phyloP scores from a whole-genome alignment of 75 land plant species.

The Pinus tabuliformis region DNA sequence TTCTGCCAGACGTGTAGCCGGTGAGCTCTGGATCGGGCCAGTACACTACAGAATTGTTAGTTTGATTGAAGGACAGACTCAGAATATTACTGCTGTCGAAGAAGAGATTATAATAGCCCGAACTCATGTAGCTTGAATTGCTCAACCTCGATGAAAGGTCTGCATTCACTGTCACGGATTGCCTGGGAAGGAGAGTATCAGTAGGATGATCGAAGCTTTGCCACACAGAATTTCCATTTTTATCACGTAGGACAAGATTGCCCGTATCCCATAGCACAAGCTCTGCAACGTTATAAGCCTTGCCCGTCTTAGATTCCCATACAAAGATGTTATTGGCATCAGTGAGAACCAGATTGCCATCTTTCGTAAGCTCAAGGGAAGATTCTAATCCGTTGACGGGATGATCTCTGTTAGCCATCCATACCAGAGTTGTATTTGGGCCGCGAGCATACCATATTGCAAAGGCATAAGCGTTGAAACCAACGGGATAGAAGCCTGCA shows the following conservation, averaged over 20 bases:
- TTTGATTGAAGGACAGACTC: constrained; percentile 23
- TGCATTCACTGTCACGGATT: constrained; percentile 15
- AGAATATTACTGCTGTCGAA: constrained; percentile 20
- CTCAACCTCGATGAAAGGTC: no score
- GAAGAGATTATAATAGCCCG: constrained; percentile 27
- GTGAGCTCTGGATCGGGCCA: not conserved
- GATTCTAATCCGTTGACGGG: constrained; percentile 43
- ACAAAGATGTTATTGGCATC: constrained; percentile 27
- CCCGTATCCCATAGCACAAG: constrained; percentile 34
- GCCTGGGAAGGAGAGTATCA: constrained; percentile 45
- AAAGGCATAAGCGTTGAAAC: constrained; percentile 33
- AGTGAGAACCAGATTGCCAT: constrained; percentile 29
- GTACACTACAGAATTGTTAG: constrained; percentile 27
- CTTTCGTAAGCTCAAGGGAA: constrained; percentile 13
- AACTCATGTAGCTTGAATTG: not conserved
- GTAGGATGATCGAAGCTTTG: constrained; percentile 66
- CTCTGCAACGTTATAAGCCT: not conserved
- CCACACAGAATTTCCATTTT: constrained; percentile 34
- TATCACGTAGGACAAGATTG: constrained; percentile 44
- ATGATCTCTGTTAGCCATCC: constrained; percentile 44
- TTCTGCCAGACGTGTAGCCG: no score
- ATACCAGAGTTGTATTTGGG: constrained; percentile 26
- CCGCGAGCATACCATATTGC: constrained; percentile 39
- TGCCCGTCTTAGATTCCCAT: constrained; percentile 30
- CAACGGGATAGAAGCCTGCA: constrained; percentile 34